Evolutionary conservation across 1,139 yeast genomes (phyloP), one percentile per base, ranked within the genome.

Genomic region (Sugiyamaella xylanicola): DNA sequence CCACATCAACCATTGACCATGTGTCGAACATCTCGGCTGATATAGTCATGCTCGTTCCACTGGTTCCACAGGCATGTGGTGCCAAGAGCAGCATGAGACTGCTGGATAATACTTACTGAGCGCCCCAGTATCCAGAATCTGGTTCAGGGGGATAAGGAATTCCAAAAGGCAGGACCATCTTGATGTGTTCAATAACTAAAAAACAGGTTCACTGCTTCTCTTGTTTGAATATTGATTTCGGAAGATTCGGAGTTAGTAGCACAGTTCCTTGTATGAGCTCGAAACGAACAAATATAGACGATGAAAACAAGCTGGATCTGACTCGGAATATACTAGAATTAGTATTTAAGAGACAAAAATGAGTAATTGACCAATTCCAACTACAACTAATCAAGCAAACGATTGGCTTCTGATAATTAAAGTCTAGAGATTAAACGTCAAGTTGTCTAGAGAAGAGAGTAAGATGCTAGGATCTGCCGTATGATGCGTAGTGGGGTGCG

Each of bases 41-140:
- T n/a, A n/a, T n/a, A n/a, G n/a, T n/a, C n/a, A n/a, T n/a, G n/a
- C n/a, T n/a, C n/a, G n/a, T n/a, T n/a, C n/a, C n/a, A n/a, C n/a
- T n/a, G n/a, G n/a, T n/a, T n/a, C n/a, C n/a, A n/a, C n/a, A n/a
- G n/a, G n/a, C n/a, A n/a, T n/a, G n/a, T n/a, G n/a, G n/a, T n/a
- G n/a, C n/a, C n/a, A n/a, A n/a, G n/a, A n/a, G n/a, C n/a, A n/a
- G n/a, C n/a, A n/a, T n/a, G n/a, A n/a, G n/a, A n/a, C n/a, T 5
- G 29, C 13, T 7, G 40, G 19, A 46, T 44, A 29, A 35, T 2
- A 63, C 69, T 56, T 60, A 66, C 68, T 63, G 65, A 29, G 55
- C 55, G n/a, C 71, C 71, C 71, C 71, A 68, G 59, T 50, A 68
- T n/a, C 71, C 71, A 11, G 56, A 47, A 44, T 61, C 65, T 5